phyloP scores from a whole-genome alignment of 352 stramenopile genomes.

The Aphanomyces cochlioides region DNA sequence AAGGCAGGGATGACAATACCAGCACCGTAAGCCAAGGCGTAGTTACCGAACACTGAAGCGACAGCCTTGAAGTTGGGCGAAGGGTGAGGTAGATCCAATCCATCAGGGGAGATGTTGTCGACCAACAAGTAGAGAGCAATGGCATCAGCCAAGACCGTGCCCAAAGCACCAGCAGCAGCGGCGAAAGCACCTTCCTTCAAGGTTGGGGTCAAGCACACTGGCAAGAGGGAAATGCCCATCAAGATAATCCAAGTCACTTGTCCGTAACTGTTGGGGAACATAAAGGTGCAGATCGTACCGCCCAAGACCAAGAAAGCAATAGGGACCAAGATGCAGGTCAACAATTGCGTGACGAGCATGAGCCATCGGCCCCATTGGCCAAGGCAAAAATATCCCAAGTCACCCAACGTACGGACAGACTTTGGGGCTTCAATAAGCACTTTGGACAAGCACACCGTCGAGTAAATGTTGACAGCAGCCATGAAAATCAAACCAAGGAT shows the following conservation, averaged over 20 bases:
- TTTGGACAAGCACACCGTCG: slow-evolving; percentile 24
- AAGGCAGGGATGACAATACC: slow-evolving; percentile 31
- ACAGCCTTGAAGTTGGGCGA: slow-evolving; percentile 28
- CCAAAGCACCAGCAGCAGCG: slow-evolving; percentile 25
- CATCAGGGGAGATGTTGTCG: slow-evolving; percentile 2
- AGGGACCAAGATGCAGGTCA: slow-evolving; percentile 30
- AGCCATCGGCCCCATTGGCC: slow-evolving; percentile 25
- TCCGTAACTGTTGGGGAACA: slow-evolving; percentile 30
- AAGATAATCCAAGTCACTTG: slow-evolving; percentile 31
- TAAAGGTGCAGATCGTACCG: slow-evolving; percentile 14
- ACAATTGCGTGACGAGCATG: slow-evolving; percentile 29
- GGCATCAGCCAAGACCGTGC: slow-evolving; percentile 31
- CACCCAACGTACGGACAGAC: slow-evolving; percentile 28
- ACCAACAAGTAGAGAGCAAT: slow-evolving; percentile 29
- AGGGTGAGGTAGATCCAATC: slow-evolving; percentile 8
- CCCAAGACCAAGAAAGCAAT: slow-evolving; percentile 32
- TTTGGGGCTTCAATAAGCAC: slow-evolving; percentile 31
- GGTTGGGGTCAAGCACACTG: slow-evolving; percentile 32
- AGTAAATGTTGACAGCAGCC: slow-evolving; percentile 31
- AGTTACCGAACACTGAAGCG: slow-evolving; percentile 27
- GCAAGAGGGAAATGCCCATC: slow-evolving; percentile 31
- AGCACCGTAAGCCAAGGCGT: slow-evolving; percentile 29
- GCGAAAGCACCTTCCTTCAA: slow-evolving; percentile 32
- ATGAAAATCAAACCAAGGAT: slow-evolving; percentile 30
- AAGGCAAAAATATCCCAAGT: slow-evolving; percentile 31